Evolutionary conservation across 306 rosid genomes (phyloP).

Genomic region (Betula pendula): DNA sequence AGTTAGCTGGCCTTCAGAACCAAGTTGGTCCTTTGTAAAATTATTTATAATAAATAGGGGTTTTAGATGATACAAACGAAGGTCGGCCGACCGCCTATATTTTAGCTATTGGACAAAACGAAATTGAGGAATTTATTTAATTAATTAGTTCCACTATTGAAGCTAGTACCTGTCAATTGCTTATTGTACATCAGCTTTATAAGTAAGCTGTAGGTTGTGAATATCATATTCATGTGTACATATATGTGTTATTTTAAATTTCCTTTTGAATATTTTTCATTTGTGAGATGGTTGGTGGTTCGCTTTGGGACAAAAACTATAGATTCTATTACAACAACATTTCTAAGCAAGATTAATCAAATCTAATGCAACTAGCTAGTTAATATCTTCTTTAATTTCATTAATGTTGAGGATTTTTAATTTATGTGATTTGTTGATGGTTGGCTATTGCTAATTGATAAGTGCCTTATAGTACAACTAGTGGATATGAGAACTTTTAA

Average conservation of each 20-base stretch:
- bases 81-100: not conserved
- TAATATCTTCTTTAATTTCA: conserved; percentile 10
- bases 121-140: not conserved
- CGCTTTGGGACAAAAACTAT: not conserved
- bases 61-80: not conserved
- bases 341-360: conserved; percentile 19
- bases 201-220: not conserved
- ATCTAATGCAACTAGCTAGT: conserved; percentile 20
- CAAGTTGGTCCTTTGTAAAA: not conserved
- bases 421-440: not conserved
- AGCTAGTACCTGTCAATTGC: not conserved
- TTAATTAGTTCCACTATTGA: not conserved
- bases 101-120: not conserved
- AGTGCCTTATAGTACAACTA: not conserved
- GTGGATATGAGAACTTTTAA: not conserved
- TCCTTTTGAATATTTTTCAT: no score
- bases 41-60: no score
- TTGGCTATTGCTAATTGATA: not conserved
- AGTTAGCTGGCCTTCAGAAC: not conserved
- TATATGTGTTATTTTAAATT: no score
- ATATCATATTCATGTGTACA: not conserved
- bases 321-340: conserved; percentile 8
- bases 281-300: not conserved
- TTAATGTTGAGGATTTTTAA: not conserved
- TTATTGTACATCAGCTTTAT: not conserved